A percentile compares a stretch with the other conserved stretches of the same genome.
Evolutionary conservation across 2,329 filamentous ascomycete species (phyloP).

Genomic region (Mollisiaceae sp.): DNA sequence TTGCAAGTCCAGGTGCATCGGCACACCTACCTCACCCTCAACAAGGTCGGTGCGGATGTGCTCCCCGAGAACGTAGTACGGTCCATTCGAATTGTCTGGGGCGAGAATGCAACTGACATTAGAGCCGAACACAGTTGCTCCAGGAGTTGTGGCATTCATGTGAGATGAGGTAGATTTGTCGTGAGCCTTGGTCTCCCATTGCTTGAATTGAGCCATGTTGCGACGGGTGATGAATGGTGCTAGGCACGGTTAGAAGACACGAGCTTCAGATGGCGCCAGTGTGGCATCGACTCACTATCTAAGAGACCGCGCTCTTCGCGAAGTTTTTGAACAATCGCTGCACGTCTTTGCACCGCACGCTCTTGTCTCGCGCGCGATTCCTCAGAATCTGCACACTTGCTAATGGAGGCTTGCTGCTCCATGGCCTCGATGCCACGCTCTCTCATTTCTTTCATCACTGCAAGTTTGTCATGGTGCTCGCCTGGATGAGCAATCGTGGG

Average conservation of each 20-base stretch:
- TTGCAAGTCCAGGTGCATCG: constrained; percentile 56
- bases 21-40: constrained; percentile 54
- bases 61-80: constrained; percentile 49
- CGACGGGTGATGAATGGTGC: constrained; percentile 17
- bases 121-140: constrained; percentile 44
- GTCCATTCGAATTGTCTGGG: constrained; percentile 58
- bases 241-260: constrained; percentile 33
- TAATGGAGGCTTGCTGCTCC: constrained; percentile 10
- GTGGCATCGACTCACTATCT: constrained; percentile 19
- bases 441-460: constrained; percentile 37
- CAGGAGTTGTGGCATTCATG: constrained; percentile 20
- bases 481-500: constrained; percentile 20
- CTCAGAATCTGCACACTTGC: constrained; percentile 15
- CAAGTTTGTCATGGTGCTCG: constrained; percentile 22
- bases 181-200: constrained; percentile 17
- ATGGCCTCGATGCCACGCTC: constrained; percentile 43
- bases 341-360: constrained; percentile 22
- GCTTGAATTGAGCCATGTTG: constrained; percentile 18
- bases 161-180: constrained; percentile 17
- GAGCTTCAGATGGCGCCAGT: neutral
- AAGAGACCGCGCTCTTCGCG: constrained; percentile 25
- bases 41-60: constrained; percentile 53
- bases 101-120: constrained; percentile 54
- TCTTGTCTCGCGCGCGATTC: constrained; percentile 20
- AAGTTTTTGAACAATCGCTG: constrained; percentile 23